Base-by-base conservation (phyloP, 1,284 basidiomycete genomes). In the Lignosus rhinocerotis region DNA sequence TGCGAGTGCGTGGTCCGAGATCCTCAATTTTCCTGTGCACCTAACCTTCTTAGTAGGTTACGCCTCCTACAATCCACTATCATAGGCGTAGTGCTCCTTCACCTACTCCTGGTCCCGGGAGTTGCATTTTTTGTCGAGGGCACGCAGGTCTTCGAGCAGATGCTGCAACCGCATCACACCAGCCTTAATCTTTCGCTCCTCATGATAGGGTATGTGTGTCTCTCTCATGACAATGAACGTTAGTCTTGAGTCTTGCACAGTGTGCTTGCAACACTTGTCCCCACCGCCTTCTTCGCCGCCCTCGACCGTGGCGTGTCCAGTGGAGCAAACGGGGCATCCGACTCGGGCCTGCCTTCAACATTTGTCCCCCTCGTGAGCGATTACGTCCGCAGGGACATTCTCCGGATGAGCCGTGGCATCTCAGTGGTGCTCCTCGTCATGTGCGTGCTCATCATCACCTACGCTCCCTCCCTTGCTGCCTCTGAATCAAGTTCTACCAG, bases 131-230 rank as follows among this genome's bases (percentile, higher is more conserved):
- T 87, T 19, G 78, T 80, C 1, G 84, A 84, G 17, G 86, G 86
- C 38, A 80, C 80, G 32, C 75, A 77, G 14, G 74, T 85, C 9
- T 71, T 72, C 69, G 74, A 81, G 51, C 82, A 84, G 62, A 72
- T 77, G 41, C 70, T 83, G 2, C 75, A 81, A 60, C 76, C 76
- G 5, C 77, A 79, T 61, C 68, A 80, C 11, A 80, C 81, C 0
- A 76, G 87, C 61, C 73, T 88, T 4, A 89, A 88, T 61, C 84
- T 86, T 52, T 80, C 84, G 0, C 72, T 90, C 12, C 76, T 89
- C 6, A 83, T 80, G 0, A 75, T 88, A 60, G 87, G 87, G 86
- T 86, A 58, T 16, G 77, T 63, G 31, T 39, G 34, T 25, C 33
- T 19, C 48, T 5, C 47, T 5, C 25, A 11, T 8, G 2, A 33